These are phyloP conservation scores for Physcia stellaris DNA, from an alignment of 495 filamentous ascomycete genomes.

Conservation along the genomic window DNA sequence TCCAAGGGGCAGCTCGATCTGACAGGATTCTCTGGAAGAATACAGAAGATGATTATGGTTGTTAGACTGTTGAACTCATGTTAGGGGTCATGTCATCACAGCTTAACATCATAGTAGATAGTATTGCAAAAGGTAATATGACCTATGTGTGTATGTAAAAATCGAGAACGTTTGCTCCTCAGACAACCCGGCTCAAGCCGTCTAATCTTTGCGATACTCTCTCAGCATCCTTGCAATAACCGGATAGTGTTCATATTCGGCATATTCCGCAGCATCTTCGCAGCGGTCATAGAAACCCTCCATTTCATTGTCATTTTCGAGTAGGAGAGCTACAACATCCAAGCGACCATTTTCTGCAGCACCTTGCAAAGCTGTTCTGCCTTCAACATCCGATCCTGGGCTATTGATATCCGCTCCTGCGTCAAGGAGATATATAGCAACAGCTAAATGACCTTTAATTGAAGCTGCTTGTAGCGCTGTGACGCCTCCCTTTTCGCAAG, in stretches of 20 bases:
- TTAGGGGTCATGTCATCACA: no score
- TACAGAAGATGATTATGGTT: no score
- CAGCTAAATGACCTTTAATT: conserved; percentile 13
- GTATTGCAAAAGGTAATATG: no score
- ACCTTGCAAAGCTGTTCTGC: conserved; percentile 9
- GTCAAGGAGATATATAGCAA: conserved; percentile 18
- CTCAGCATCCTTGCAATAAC: conserved; percentile 1
- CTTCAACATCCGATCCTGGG: background rate
- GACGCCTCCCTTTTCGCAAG: conserved; percentile 17
- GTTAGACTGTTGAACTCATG: no score
- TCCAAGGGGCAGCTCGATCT: no score
- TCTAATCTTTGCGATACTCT: no score
- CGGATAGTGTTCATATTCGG: conserved; percentile 4
- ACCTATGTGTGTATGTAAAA: no score
- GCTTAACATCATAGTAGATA: no score
- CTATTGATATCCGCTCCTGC: conserved; percentile 20
- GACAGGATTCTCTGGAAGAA: no score
- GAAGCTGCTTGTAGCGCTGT: conserved; percentile 27
- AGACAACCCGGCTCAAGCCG: no score
- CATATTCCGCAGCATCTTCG: conserved; percentile 17
- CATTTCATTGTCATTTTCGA: conserved; percentile 25
- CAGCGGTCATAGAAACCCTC: conserved; percentile 28
- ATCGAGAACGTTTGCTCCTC: no score
- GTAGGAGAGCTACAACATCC: conserved; percentile 20
- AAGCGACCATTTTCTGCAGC: conserved; percentile 5